Evolutionary conservation across 352 stramenopile genomes (phyloP).

Genomic region (Nothophytophthora sp.): DNA sequence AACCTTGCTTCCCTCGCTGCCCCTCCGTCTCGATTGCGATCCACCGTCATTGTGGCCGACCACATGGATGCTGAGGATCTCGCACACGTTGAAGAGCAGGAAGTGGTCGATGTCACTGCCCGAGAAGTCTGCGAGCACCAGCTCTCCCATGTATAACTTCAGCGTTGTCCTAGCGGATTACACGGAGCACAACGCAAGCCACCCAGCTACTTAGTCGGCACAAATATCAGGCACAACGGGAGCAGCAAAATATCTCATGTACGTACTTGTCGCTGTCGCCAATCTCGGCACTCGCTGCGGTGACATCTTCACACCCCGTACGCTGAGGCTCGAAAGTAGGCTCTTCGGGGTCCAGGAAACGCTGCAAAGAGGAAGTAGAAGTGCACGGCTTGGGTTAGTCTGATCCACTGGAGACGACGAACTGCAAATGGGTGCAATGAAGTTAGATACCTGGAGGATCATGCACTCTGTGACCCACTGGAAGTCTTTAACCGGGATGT

Average conservation of each 20-base stretch:
- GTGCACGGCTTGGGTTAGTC: too few relatives aligned
- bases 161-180: conserved; percentile 39
- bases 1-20: conserved; percentile 29
- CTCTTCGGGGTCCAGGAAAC: conserved; percentile 40
- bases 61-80: conserved; percentile 72
- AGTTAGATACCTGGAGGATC: conserved; percentile 60
- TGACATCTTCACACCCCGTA: conserved; percentile 32
- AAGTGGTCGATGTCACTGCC: conserved; percentile 66
- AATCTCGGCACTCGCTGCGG: conserved; percentile 50
- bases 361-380: conserved; percentile 28
- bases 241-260: too few relatives aligned
- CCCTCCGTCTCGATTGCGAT: conserved; percentile 27
- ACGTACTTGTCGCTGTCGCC: conserved; percentile 60
- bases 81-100: conserved; percentile 76
- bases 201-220: too few relatives aligned
- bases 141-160: conserved; percentile 68
- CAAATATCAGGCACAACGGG: too few relatives aligned
- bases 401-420: too few relatives aligned
- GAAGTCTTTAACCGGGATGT: conserved; percentile 58
- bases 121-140: conserved; percentile 73
- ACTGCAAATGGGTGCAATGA: not conserved
- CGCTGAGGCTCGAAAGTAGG: conserved; percentile 45
- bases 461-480: conserved; percentile 84
- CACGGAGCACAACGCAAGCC: too few relatives aligned
- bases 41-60: conserved; percentile 20